Conservation (phyloP, 306 rosid species). For the Begonia peltatifolia region DNA sequence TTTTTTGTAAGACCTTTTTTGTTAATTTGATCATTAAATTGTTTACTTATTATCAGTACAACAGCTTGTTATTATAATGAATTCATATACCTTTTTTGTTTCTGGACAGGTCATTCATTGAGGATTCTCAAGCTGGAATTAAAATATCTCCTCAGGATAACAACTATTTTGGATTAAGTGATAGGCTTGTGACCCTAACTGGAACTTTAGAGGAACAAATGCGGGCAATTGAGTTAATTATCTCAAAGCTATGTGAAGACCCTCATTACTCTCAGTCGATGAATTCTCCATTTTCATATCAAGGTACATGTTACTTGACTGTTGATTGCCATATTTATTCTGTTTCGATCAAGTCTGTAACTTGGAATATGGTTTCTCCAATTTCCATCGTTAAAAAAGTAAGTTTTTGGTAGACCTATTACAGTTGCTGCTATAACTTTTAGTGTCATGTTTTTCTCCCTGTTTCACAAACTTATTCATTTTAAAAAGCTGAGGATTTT, state of each 20-base stretch:
- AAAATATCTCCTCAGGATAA: constrained; percentile 99
- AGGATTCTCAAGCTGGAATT: constrained; percentile 94
- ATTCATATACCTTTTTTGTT: constrained; percentile 6
- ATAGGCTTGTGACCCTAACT: constrained; percentile 83
- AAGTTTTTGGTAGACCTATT: too few relatives aligned
- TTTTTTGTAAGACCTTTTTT: too few relatives aligned
- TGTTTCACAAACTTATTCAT: too few relatives aligned
- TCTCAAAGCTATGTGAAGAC: constrained; percentile 87
- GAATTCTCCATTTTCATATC: constrained; percentile 87
- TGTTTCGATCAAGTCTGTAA: too few relatives aligned
- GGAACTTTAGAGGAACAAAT: constrained; percentile 94
- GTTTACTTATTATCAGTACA: too few relatives aligned
- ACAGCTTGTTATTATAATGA: too few relatives aligned
- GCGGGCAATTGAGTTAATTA: constrained; percentile 74
- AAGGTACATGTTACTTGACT: constrained; percentile 41
- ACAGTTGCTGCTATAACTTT: too few relatives aligned
- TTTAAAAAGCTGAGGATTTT: too few relatives aligned
- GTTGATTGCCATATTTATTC: constrained; percentile 1
- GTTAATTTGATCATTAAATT: too few relatives aligned
- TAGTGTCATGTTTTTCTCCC: too few relatives aligned
- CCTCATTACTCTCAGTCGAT: constrained; percentile 83
- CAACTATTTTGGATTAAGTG: constrained; percentile 78
- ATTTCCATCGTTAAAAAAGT: too few relatives aligned
- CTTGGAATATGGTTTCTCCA: too few relatives aligned
- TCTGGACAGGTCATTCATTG: constrained; percentile 77